Evolutionary conservation across 768 basidiomycete genomes (phyloP).

Genomic region (Amanita pseudoporphyria): DNA sequence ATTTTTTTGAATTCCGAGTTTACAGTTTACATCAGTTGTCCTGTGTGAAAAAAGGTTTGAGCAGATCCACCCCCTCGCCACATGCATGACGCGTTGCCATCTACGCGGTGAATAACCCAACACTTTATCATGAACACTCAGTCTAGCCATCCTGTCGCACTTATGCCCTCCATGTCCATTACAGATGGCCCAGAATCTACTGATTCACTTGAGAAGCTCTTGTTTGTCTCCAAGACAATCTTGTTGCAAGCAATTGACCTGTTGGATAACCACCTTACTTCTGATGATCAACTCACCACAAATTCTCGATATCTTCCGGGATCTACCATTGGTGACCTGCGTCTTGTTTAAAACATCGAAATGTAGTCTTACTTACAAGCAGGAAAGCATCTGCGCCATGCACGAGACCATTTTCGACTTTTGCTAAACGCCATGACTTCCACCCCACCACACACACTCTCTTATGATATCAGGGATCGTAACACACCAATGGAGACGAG

Average conservation of each 20-base stretch:
- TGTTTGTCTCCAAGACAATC: constrained; percentile 58
- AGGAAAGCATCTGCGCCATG: constrained; percentile 86
- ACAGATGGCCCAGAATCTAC: background rate
- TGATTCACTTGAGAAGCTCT: constrained; percentile 38
- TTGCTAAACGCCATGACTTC: constrained; percentile 46
- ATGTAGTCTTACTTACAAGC: constrained; percentile 1
- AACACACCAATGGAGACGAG: constrained; percentile 81
- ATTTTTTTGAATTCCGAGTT: no score
- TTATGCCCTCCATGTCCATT: constrained; percentile 1
- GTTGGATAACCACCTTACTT: constrained; percentile 51
- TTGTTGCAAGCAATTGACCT: constrained; percentile 68
- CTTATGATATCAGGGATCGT: constrained; percentile 67
- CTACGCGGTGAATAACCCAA: no score
- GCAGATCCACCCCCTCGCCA: no score
- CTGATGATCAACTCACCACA: constrained; percentile 60
- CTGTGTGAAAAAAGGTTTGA: no score
- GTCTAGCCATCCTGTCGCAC: background rate
- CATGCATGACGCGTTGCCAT: no score
- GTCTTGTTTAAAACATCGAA: constrained; percentile 1
- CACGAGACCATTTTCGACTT: constrained; percentile 72
- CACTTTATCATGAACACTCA: constrained; percentile 1
- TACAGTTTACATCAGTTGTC: background rate
- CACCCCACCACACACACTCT: constrained; percentile 41
- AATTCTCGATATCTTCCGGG: constrained; percentile 75
- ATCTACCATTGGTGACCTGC: constrained; percentile 68